Base-by-base conservation (phyloP, 2,329 filamentous ascomycete species). In the Cladosporium sp. region DNA sequence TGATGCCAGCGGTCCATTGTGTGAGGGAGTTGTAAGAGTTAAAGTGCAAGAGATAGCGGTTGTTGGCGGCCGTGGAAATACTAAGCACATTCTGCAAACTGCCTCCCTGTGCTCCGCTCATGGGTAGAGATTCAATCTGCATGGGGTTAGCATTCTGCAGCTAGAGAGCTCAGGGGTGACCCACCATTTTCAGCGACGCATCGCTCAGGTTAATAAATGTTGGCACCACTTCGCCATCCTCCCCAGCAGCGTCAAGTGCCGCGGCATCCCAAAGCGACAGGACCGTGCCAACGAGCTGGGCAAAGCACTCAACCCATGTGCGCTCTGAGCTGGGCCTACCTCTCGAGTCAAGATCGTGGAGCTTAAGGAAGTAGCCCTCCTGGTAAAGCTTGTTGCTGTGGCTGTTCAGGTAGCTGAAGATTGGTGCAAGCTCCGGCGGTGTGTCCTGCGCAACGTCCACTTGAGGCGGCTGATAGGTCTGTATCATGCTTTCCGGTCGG, bases 171-270 rank as follows among this genome's bases (percentile, higher is more conserved):
- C 22, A 5, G 5, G 7, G 1, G 22, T 28, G 32, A 43, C 56
- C 35, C 46, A 96, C 93, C 90, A 97, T 96, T 71, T 95, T 95
- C 62, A 98, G 90, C 0, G 93, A 95, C 16, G 93, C 93, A 77
- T 98, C 93, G 6, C 93, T 95, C 55, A 98, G 74, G 66, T 98
- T 98, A 69, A 98, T 91, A 68, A 96, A 98, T 46, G 88, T 93
- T 32, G 90, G 89, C 40, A 92, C 75, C 44, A 95, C 87, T 66
- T 95, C 88, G 59, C 85, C 87, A 63, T 93, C 83, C 61, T 89
- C 85, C 34, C 88, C 89, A 10, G 89, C 91, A 37, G 83, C 84
- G 72, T 98, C 93, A 54, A 97, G 78, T 68, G 93, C 90, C 58
- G 87, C 84, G 19, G 92, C 91, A 71, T 98, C 92, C 93, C 93